Conservation (phyloP, 768 basidiomycete genomes). For the Daedaleopsis nitida region DNA sequence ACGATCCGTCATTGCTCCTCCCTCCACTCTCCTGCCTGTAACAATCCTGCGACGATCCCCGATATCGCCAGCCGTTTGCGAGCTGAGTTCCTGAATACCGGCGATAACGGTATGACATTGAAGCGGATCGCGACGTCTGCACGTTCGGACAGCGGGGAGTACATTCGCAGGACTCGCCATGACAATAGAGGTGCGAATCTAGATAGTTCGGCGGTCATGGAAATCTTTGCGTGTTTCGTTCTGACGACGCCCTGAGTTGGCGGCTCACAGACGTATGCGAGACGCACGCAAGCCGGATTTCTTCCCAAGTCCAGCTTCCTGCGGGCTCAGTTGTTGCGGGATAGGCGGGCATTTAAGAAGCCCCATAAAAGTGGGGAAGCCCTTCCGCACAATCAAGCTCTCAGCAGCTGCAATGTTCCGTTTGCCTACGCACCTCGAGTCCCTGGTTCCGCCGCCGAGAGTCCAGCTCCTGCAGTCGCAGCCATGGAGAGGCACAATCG, state of each 20-base stretch:
- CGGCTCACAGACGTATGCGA: not conserved
- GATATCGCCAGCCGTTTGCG: conserved; percentile 13
- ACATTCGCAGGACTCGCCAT: conserved; percentile 7
- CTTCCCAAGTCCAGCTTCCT: conserved; percentile 13
- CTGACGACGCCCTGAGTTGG: conserved; percentile 1
- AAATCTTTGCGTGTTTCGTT: conserved; percentile 2
- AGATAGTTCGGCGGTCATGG: conserved; percentile 5
- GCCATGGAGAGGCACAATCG: conserved; percentile 61
- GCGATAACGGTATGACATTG: conserved; percentile 11
- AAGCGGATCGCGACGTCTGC: not conserved
- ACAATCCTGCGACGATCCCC: conserved; percentile 13
- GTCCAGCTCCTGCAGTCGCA: conserved; percentile 42
- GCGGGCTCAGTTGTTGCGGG: conserved; percentile 17
- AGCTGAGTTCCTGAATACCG: conserved; percentile 9
- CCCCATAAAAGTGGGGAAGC: conserved; percentile 16
- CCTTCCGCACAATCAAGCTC: conserved; percentile 16
- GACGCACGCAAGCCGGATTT: conserved; percentile 4
- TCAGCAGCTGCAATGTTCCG: conserved; percentile 41
- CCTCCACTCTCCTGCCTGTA: conserved; percentile 1
- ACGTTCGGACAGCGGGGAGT: not conserved
- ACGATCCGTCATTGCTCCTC: conserved; percentile 1
- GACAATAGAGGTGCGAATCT: conserved; percentile 13
- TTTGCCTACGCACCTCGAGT: conserved; percentile 61
- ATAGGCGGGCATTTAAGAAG: conserved; percentile 14
- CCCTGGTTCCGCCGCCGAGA: conserved; percentile 56